Base-by-base conservation (phyloP, 352 stramenopile species). In the Globisporangium iwayamae region DNA sequence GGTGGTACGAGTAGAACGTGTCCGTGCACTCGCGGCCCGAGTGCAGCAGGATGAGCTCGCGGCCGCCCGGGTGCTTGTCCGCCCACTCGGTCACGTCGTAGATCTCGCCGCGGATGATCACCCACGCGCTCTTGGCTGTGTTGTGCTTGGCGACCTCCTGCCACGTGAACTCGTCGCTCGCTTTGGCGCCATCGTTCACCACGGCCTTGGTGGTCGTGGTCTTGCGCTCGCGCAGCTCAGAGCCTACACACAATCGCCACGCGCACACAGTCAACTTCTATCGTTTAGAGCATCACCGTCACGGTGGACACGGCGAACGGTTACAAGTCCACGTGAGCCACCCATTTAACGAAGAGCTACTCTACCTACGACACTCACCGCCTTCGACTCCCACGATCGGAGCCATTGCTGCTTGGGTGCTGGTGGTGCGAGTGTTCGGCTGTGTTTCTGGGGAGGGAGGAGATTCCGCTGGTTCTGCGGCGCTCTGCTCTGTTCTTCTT, bases 141-240 rank as follows among this genome's bases (percentile, higher is more conserved):
- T 96, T 93, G 74, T 99, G 96, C 81, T 97, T 86, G 62, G 96
- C 91, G 52, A 99, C 93, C 54, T 99, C 93, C 62, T 93, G 79
- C 93, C 92, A 98, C 63, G 94, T 98, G 75, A 91, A 97, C 59
- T 79, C 77, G 66, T 52, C 60, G 34, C 66, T 59, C 55, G 61
- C 70, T 52, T 68, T 72, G 39, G 39, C 50, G 2, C 52, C 58
- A 28, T 28, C 43, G 8, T n/a, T 13, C 36, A 10, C 36, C 0
- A 30, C 51, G 16, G 56, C 2, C 52, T 25, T 64, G 18, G 38
- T 14, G 9, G 61, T 32, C 10, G 74, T 67, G 25, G 52, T 28
- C 63, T 91, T 88, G 70, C 85, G 85, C 69, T 87, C 78, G 56
- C 86, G 79, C 20, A 92, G 72, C 38, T 66, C 61, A 34, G 61